Evolutionary conservation across 768 basidiomycete species (phyloP), one percentile per base, ranked within the genome.

Genomic region (Exsudoporus frostii): DNA sequence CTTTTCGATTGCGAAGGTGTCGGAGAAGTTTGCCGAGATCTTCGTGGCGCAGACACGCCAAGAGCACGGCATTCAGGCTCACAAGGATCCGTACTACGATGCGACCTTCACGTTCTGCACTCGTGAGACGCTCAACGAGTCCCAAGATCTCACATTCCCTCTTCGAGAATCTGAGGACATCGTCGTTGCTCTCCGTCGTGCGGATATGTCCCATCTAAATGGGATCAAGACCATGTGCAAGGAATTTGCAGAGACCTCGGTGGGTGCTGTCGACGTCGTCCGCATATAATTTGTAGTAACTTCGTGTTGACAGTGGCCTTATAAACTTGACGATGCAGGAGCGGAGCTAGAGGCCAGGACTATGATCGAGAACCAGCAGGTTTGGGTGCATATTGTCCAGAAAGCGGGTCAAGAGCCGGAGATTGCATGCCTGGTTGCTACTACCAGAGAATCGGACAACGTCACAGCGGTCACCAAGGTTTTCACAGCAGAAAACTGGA

Each of bases 381-480:
- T 80, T 0, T 91, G 86, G 86, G 79, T 90, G 0, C 82, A 83
- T 52, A 64, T 76, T 27, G 66, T 82, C 5, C 59, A 65, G 37
- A 25, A 51, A 41, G 54, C 0, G 0, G 66, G 58, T 4, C 59
- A 40, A 46, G 40, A 44, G 1, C 51, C 68, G 7, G 74, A 77
- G 22, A 76, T 88, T n/a, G 84, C 86, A 0, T 88, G 78, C 11
- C 79, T 90, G 27, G 83, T 83, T 4, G 87, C 86, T 2, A 81
- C 78, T n/a, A 88, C 88, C 2, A 73, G 88, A 7, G 80, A 82
- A 55, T 82, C 76, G 25, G 73, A 75, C 1, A 72, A 60, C 6
- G 76, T 86, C 22, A 80, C 81, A 4, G 80, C 85, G 0, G 82
- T 92, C 41, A 85, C 85, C 43, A 91, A 91, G 66, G 88, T 90